These are phyloP conservation scores for Zasmidium angulare DNA, from an alignment of 2,329 filamentous ascomycete species.

Conservation along the genomic window DNA sequence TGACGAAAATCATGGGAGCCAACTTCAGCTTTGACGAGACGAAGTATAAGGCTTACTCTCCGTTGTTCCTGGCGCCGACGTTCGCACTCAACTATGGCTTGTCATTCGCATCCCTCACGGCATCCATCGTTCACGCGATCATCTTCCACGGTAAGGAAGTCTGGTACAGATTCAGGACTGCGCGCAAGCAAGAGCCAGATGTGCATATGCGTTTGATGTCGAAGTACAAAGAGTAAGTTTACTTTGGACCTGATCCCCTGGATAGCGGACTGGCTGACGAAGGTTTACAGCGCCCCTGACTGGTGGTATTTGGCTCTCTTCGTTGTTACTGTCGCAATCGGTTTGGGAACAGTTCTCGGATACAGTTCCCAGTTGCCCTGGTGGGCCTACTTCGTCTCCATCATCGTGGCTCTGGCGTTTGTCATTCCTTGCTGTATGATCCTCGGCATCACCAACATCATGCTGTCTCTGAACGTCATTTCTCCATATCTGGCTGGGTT, in stretches of 20 bases:
- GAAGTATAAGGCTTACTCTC: conserved; percentile 77
- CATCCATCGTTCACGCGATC: conserved; percentile 74
- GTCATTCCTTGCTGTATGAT: conserved; percentile 90
- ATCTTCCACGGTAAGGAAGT: conserved; percentile 87
- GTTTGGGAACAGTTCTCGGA: conserved; percentile 33
- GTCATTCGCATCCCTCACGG: conserved; percentile 79
- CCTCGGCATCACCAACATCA: conserved; percentile 78
- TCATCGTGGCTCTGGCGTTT: conserved; percentile 73
- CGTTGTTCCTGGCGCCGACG: conserved; percentile 81
- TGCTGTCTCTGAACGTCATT: conserved; percentile 25
- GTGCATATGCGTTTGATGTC: conserved; percentile 82
- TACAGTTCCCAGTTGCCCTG: conserved; percentile 81
- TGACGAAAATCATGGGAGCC: conserved; percentile 72
- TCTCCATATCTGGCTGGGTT: conserved; percentile 68
- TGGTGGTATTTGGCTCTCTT: conserved; percentile 62
- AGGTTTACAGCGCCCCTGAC: conserved; percentile 58
- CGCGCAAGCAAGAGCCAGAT: conserved; percentile 57
- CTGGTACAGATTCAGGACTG: conserved; percentile 67
- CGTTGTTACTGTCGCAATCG: conserved; percentile 27
- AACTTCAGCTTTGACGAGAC: conserved; percentile 76
- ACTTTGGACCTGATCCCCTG: background rate
- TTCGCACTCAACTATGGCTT: conserved; percentile 85
- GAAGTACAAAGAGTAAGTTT: conserved; percentile 35
- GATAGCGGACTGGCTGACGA: background rate
- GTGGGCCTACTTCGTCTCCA: conserved; percentile 77